Base-by-base conservation (phyloP, 495 filamentous ascomycete genomes). In the Copromyces sp. region DNA sequence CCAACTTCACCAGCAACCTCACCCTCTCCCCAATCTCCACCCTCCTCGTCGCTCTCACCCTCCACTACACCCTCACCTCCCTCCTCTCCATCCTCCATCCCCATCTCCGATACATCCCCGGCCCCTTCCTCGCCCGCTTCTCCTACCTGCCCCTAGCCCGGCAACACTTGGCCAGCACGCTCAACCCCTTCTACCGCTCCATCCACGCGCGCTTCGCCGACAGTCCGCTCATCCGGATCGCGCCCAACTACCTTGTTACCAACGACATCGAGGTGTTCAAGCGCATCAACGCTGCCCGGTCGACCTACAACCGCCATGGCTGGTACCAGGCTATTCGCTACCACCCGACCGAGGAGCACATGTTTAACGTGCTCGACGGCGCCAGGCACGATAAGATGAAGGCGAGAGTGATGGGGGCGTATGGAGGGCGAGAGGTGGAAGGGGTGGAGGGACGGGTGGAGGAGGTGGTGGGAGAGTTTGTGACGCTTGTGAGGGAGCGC, bases 391-490 rank as follows among this genome's bases (percentile, higher is more conserved):
- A 77, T 39, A 65, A 69, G 20, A 37, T 72, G 68, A 77, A 77
- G 70, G 68, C 76, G 47, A 76, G 75, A 44, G 81, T 81, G 73
- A 77, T 77, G 4, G 72, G 72, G 9, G 79, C 78, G 2, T 86
- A 85, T 72, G 76, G 78, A 17, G 83, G 83, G 9, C 83, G 84
- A 71, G 83, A 86, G 68, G 39, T 44, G 14, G 68, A 47, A 1
- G 73, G 20, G 9, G 47, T 59, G 20, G 47, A 59, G 47, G 24
- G 11, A 12, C 20, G 20, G 47, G 20, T 59, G 24, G 47, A 59
- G 47, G 47, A 59, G 47, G 11, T 14, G 5, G 47, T 59, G 24
- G 47, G 4, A 9, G 47, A 14, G 20, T 59, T 29, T 29, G 47
- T 59, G 47, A 29, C 20, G 47, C 20, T 32, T 59, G 47, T 59